Evolutionary conservation across 768 basidiomycete species (phyloP), one percentile per base, ranked within the genome.

Genomic region (Porphyrellus cyaneotinctus): DNA sequence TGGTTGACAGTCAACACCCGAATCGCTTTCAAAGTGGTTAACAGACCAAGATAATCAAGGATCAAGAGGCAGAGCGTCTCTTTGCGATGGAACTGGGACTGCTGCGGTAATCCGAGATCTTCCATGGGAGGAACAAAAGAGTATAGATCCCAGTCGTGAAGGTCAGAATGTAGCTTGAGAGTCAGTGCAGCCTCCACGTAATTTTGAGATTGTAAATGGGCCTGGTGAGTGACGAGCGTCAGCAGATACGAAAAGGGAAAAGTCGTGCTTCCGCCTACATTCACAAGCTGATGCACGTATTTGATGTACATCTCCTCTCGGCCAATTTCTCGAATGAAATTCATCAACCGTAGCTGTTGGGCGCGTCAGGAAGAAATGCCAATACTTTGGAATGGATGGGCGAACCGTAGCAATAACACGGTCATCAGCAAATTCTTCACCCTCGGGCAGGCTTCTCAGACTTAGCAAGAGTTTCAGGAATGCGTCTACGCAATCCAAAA

Each of bases 261-360:
- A 31, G 18, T 20, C 31, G 26, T 2, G 45, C 51, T 41, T 53
- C 18, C 23, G 61, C 85, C 59, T 64, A 94, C 90, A 61, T 91
- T 89, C 46, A 95, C 91, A 23, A 97, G 84, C 64, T 95, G 91
- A 64, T 97, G 92, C 22, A 95, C 89, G 67, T 95, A 95, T 79
- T 94, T 91, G 70, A 95, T 89, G 63, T 94, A 95, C 54, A 97
- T 93, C 64, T 95, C 93, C 63, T 91, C 87, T 13, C 94, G 78
- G 17, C 93, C 93, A 51, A 95, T 94, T 17, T 88, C 81, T 17
- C 91, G 81, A 58, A 95, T 92, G 69, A 95, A 97, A 67, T 93
- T 91, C 87, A 97, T 93, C 54, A 97, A 74, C 31, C 91, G 81
- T 56, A 95, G 75, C 88, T 91, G 54, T 44, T 32, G 45, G 26